Conservation (phyloP, 78 protist genomes). For the Isochrysis galbana region DNA sequence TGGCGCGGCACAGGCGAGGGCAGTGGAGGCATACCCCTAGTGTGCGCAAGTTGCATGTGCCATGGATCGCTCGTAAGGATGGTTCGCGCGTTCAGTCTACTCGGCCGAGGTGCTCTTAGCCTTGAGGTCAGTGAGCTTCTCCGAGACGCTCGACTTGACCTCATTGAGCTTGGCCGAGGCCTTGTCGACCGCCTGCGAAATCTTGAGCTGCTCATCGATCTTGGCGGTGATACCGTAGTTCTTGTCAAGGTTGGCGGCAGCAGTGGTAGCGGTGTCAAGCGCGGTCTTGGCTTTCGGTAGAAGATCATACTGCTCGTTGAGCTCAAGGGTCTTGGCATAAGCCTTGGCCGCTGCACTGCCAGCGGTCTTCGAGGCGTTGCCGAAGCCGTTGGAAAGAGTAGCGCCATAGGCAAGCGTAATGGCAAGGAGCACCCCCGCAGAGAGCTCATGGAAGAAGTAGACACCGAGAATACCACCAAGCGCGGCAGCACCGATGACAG, state of each 20-base stretch:
- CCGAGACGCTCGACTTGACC: not conserved
- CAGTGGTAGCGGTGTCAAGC: not conserved
- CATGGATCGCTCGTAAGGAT: too few species aligned
- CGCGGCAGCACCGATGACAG: not conserved
- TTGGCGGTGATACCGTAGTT: conserved; percentile 10
- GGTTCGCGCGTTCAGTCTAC: too few species aligned
- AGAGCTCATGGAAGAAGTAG: conserved; percentile 2
- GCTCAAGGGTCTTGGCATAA: not conserved
- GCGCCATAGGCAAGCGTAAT: not conserved
- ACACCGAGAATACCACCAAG: not conserved
- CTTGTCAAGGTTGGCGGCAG: not conserved
- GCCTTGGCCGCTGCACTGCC: not conserved
- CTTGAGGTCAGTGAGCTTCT: conserved; percentile 5
- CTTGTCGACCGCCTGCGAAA: not conserved
- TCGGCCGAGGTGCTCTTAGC: too few species aligned
- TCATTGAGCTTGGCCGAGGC: conserved; percentile 16
- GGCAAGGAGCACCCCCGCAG: not conserved
- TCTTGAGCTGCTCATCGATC: not conserved
- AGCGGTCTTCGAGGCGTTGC: not conserved
- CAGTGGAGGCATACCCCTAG: too few species aligned
- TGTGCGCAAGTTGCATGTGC: too few species aligned
- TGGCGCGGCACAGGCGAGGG: too few species aligned
- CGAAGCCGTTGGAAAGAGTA: not conserved
- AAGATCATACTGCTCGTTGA: conserved; percentile 9
- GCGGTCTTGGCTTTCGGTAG: not conserved